Evolutionary conservation across 768 basidiomycete species (phyloP).

Genomic region (Cytidiella melzeri): DNA sequence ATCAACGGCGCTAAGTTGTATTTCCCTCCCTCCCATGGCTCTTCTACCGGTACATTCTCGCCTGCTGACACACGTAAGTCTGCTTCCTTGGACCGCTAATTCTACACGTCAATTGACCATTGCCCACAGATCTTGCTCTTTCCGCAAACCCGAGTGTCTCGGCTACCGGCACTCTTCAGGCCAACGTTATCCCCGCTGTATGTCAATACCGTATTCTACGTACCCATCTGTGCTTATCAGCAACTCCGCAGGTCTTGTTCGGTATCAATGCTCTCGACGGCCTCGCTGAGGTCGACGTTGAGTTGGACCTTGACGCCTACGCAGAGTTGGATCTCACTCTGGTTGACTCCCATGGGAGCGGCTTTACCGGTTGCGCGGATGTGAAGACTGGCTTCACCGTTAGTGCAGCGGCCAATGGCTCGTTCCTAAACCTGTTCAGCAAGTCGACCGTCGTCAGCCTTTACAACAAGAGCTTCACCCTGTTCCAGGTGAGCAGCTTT

Average conservation of each 20-base stretch:
- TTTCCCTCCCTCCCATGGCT: constrained; percentile 35
- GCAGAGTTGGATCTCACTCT: constrained; percentile 24
- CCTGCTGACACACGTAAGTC: constrained; percentile 32
- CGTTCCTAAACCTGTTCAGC: constrained; percentile 20
- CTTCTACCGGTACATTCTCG: constrained; percentile 24
- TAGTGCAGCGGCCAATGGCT: constrained; percentile 17
- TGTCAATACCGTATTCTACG: background rate
- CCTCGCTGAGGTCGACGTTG: constrained; percentile 32
- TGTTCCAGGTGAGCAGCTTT: constrained; percentile 20
- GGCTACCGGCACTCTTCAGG: constrained; percentile 36
- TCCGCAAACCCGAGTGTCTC: constrained; percentile 34
- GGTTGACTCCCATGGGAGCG: constrained; percentile 11
- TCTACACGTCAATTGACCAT: too few relatives aligned
- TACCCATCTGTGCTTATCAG: constrained; percentile 23
- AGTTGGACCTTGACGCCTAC: constrained; percentile 32
- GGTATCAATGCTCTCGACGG: constrained; percentile 37
- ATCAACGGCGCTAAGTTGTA: constrained; percentile 34
- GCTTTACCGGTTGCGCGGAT: constrained; percentile 18
- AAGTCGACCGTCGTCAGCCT: constrained; percentile 14
- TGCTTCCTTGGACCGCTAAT: constrained; percentile 3
- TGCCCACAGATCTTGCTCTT: constrained; percentile 37
- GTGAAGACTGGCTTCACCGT: constrained; percentile 17
- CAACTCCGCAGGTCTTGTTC: constrained; percentile 18
- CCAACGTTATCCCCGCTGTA: constrained; percentile 30
- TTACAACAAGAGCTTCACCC: constrained; percentile 18